phyloP scores from a whole-genome alignment of 257 asterid genomes.

The Primulina huaijiensis region DNA sequence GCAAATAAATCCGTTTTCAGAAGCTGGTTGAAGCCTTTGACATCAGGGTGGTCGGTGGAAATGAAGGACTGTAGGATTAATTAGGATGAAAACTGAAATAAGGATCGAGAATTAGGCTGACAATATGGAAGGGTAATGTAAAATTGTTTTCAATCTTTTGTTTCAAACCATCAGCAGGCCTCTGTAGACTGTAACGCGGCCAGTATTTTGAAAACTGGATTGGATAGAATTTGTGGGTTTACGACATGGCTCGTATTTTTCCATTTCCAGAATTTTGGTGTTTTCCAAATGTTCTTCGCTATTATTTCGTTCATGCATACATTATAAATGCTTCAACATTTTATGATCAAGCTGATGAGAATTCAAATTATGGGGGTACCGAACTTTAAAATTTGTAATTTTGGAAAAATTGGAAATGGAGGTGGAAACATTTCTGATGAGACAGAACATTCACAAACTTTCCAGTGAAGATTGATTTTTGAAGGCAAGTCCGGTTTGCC shows the following conservation, averaged over 20 bases:
- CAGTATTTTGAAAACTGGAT: no score
- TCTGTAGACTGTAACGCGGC: no score
- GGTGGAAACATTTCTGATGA: neutral
- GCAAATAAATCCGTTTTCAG: neutral
- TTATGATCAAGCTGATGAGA: neutral
- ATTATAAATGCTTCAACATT: no score
- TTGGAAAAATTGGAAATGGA: neutral
- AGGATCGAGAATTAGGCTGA: neutral
- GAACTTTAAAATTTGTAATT: no score
- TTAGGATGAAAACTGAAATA: neutral
- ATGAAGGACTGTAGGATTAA: neutral
- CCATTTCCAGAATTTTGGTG: neutral
- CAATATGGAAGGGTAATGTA: neutral
- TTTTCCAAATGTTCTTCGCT: neutral
- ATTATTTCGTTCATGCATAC: neutral
- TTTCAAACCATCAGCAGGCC: no score
- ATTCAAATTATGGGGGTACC: neutral
- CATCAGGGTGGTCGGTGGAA: neutral
- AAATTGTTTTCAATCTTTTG: no score
- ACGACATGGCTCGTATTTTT: neutral
- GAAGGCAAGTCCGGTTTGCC: neutral
- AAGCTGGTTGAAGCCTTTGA: neutral
- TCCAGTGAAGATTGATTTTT: no score
- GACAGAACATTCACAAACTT: no score
- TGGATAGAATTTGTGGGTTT: no score